Evolutionary conservation across 2,329 filamentous ascomycete genomes (phyloP), one percentile per base, ranked within the genome.

Genomic region (Cladorrhinum sp.): DNA sequence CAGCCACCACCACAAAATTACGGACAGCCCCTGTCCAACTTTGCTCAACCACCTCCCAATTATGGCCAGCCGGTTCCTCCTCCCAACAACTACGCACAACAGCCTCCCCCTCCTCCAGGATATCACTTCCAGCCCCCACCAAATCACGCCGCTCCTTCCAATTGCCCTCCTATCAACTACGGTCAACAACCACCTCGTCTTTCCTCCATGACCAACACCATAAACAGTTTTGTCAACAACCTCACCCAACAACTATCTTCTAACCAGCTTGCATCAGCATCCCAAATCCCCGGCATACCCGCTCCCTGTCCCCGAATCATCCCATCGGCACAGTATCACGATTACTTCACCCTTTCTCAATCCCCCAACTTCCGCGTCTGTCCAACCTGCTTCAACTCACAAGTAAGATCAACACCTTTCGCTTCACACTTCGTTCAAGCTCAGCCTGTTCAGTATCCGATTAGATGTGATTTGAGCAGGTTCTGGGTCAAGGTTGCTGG

Each of bases 401-500:
- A 24, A 7, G 52, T 65, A 20, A 59, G 63, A 4, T 58, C 63
- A 12, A 65, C 61, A 7, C 61, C 63, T 10, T 60, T 58, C n/a
- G 57, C 63, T 9, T 39, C 21, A 12, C 48, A 56, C 26, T 65
- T 61, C 30, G 48, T 54, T 3, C 60, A 58, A n/a, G 61, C 63
- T 18, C 55, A 24, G 9, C 61, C 59, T 4, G 36, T 50, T 1
- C 49, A 56, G 9, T 33, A 53, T 9, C 20, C 57, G 2, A 42
- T 65, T 28, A 58, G 63, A 30, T 65, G 63, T 48, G 61, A 63
- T 39, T 61, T 65, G 53, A 57, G 55, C 3, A 58, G 61, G 8
- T 65, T 61, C 54, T 65, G 63, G 63, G 63, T 63, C 16, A 52
- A 54, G 2, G 42, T 61, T 16, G 63, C 63, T 3, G 63, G 63